These are phyloP conservation scores for Backusella mclennaniae DNA, from an alignment of 192 early-diverging fungal species.

Conservation along the genomic window DNA sequence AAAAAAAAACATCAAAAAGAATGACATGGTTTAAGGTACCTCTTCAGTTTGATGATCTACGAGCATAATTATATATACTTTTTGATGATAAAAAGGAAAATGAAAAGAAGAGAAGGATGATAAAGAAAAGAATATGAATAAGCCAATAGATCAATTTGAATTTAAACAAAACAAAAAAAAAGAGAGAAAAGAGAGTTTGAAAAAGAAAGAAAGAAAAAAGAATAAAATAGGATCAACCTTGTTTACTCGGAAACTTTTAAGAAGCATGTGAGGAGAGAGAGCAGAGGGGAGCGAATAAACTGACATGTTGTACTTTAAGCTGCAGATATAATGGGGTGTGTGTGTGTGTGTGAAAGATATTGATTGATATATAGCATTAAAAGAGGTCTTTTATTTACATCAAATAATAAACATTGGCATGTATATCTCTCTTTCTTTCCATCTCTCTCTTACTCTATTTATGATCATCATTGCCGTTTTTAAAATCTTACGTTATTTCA, in stretches of 20 bases:
- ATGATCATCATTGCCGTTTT: background rate
- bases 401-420: slow-evolving; percentile 1
- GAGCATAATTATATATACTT: background rate
- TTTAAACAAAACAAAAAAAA: background rate
- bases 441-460: background rate
- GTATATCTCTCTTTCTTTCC: background rate
- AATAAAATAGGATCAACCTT: slow-evolving; percentile 4
- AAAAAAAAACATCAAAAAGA: background rate
- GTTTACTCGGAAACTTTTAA: slow-evolving; percentile 17
- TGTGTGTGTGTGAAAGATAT: background rate
- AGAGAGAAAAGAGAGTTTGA: background rate
- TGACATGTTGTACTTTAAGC: slow-evolving; percentile 5
- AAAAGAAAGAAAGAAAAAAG: background rate
- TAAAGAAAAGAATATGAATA: background rate
- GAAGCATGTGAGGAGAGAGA: slow-evolving; percentile 7
- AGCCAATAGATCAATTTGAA: background rate
- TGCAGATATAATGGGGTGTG: slow-evolving; percentile 1
- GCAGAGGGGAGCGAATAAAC: background rate
- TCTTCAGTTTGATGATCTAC: background rate
- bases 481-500: background rate
- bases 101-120: background rate
- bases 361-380: background rate
- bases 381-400: background rate
- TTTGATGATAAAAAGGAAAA: background rate
- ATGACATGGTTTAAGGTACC: background rate